phyloP scores from a whole-genome alignment of 2,329 filamentous ascomycete species.

The Aureobasidium uvarum region DNA sequence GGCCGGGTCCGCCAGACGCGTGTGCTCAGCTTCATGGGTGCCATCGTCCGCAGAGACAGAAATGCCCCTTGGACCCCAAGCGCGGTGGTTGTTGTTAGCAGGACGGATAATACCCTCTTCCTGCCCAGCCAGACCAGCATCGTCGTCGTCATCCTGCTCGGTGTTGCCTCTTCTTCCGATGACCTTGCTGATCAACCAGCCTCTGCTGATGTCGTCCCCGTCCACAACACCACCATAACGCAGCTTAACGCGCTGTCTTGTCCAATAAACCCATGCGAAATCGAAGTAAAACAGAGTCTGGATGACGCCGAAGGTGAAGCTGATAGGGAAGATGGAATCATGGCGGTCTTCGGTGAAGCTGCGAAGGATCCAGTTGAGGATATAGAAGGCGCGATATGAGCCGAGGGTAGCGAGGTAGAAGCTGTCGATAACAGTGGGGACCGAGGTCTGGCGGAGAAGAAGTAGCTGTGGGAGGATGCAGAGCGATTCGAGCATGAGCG shows the following conservation, averaged over 20 bases:
- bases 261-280: conserved; percentile 97
- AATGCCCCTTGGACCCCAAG: conserved; percentile 58
- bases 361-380: conserved; percentile 84
- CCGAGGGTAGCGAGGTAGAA: conserved; percentile 88
- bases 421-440: conserved; percentile 95
- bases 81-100: conserved; percentile 37
- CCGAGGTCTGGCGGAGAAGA: conserved; percentile 87
- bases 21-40: conserved; percentile 37
- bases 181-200: conserved; percentile 78
- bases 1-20: conserved; percentile 22
- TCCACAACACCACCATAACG: conserved; percentile 85
- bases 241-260: conserved; percentile 89
- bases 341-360: conserved; percentile 37
- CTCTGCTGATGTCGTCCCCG: conserved; percentile 78
- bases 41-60: conserved; percentile 60
- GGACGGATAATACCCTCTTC: conserved; percentile 37
- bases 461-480: conserved; percentile 89
- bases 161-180: conserved; percentile 57
- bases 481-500: conserved; percentile 85
- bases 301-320: conserved; percentile 80
- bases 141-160: conserved; percentile 47
- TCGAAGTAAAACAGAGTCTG: conserved; percentile 90
- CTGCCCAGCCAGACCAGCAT: conserved; percentile 52
- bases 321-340: conserved; percentile 60
- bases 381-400: conserved; percentile 83